phyloP scores from a whole-genome alignment of 1,284 basidiomycete species.

The Melampsora larici-populina region DNA sequence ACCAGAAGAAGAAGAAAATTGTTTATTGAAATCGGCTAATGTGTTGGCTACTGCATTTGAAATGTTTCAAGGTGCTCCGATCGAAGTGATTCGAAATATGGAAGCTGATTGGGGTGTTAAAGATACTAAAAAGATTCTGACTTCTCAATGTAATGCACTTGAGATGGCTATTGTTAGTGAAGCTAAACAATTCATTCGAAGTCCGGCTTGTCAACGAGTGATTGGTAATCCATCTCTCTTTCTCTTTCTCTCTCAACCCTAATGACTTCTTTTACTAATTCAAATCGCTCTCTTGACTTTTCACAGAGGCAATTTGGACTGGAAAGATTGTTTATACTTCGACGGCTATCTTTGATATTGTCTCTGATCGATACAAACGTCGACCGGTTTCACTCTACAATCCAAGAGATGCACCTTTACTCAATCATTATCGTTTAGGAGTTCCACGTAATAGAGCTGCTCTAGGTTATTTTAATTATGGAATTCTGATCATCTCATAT shows the following conservation, averaged over 20 bases:
- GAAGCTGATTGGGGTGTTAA: conserved; percentile 27
- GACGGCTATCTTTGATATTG: conserved; percentile 49
- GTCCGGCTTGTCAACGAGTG: conserved; percentile 49
- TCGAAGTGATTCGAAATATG: conserved; percentile 4
- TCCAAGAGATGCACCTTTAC: conserved; percentile 53
- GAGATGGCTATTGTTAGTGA: conserved; percentile 50
- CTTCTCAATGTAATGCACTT: conserved; percentile 46
- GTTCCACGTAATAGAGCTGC: conserved; percentile 53
- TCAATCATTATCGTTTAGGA: conserved; percentile 55
- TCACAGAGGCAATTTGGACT: conserved; percentile 49
- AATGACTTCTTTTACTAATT: not conserved
- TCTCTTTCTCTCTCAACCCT: not conserved
- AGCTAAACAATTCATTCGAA: conserved; percentile 50
- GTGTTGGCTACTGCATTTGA: conserved; percentile 34
- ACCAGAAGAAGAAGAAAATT: conserved; percentile 34
- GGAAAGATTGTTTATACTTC: conserved; percentile 51
- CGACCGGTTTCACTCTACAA: conserved; percentile 55
- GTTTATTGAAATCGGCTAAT: conserved; percentile 41
- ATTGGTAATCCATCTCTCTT: conserved; percentile 46
- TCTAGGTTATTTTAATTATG: conserved; percentile 51
- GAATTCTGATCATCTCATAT: conserved; percentile 54
- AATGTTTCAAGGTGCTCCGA: conserved; percentile 33
- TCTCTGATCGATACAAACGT: conserved; percentile 55
- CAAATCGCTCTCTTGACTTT: not conserved
- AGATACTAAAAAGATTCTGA: conserved; percentile 25